Percentiles rank a stretch among this genome's conserved stretches.
Evolutionary conservation across 495 filamentous ascomycete species (phyloP).

Genomic region (Penicillium arizonense): DNA sequence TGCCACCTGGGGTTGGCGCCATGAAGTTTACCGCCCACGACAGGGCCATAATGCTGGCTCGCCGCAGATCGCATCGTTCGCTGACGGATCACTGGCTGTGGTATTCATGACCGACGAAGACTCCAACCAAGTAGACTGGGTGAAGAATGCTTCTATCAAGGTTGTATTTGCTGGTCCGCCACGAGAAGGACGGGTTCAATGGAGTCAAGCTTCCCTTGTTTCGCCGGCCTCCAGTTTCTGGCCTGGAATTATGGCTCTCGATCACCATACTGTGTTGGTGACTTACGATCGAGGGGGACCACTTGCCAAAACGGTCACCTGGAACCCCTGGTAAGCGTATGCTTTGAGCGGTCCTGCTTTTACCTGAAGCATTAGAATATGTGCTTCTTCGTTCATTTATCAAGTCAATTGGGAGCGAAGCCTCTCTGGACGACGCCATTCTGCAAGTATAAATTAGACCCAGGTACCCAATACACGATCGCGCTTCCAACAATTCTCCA

Average conservation of each 20-base stretch:
- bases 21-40: constrained; percentile 48
- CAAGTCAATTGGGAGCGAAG: too few relatives aligned
- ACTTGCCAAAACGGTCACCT: constrained; percentile 31
- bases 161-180: constrained; percentile 37
- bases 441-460: too few relatives aligned
- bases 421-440: too few relatives aligned
- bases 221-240: constrained; percentile 38
- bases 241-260: constrained; percentile 42
- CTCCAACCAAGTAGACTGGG: constrained; percentile 31
- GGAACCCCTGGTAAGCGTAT: constrained; percentile 14
- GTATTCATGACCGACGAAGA: constrained; percentile 67
- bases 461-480: too few relatives aligned
- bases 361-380: too few relatives aligned
- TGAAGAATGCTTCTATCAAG: constrained; percentile 41
- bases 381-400: too few relatives aligned
- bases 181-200: constrained; percentile 33
- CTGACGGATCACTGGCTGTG: constrained; percentile 54
- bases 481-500: too few relatives aligned
- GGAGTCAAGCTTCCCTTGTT: constrained; percentile 28
- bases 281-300: constrained; percentile 44
- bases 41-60: constrained; percentile 53
- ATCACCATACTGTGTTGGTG: constrained; percentile 34
- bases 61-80: constrained; percentile 56
- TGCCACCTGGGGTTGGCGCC: constrained; percentile 49
- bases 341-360: too few relatives aligned